Base-by-base conservation (phyloP, 176 grass and related monocot genomes). In the sorghum (Sorghum bicolor) region DNA sequence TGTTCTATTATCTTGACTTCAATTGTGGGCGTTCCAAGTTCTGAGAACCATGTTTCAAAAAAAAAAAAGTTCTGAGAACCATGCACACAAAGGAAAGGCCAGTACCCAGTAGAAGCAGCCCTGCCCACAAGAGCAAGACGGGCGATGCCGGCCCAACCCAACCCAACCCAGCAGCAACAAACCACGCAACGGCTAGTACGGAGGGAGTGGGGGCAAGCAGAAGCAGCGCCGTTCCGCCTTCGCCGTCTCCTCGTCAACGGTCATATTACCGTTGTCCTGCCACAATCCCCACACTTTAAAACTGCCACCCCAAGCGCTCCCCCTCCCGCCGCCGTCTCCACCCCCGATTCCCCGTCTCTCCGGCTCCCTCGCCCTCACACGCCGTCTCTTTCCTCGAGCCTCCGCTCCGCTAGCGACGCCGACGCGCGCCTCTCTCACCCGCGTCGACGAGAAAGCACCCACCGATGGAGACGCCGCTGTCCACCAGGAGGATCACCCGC, bases 381-480 rank as follows among this genome's bases (percentile, higher is more conserved):
- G 15, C 10, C 62, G 24, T 72, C 52, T 58, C 50, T 11, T 30
- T 10, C 52, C 53, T 44, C 68, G 10, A 33, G 77, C 25, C 64
- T 20, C 40, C 45, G 30, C 64, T 72, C 52, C 82, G 26, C 16
- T 52, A 60, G 78, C 76, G 66, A 32, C 15, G 7, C 7, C n/a
- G n/a, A 2, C 41, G 25, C 26, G 45, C n/a, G 33, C 37, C 19
- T 11, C 13, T 0, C 17, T 2, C 66, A 2, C 2, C 15, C 26
- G 1, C 10, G 28, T 14, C 72, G 8, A 5, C 72, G 72, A 69
- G 32, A 9, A 19, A 13, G 20, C 7, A 0, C 2, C 20, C 73
- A 25, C 50, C 61, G 69, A 93, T 94, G 92, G 92, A 94, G 79
- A 94, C 92, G 63, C 92, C 88, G 31, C 81, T 85, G 7, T 94